These are phyloP conservation scores for Tripterygium wilfordii DNA, from an alignment of 177 flowering plant genomes.

Conservation along the genomic window DNA sequence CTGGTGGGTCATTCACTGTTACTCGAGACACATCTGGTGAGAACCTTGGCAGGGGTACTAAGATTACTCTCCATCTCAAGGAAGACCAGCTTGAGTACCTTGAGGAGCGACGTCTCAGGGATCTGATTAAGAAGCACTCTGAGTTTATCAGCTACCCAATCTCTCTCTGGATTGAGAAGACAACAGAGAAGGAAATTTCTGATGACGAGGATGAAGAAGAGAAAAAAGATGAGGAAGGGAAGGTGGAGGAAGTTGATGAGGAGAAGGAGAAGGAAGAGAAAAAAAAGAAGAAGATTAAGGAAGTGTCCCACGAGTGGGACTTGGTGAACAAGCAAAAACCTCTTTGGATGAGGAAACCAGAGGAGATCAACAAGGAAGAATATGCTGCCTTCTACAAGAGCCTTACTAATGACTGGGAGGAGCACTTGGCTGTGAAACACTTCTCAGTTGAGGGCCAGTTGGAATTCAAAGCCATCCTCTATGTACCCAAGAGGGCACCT, in stretches of 20 bases:
- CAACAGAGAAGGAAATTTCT: slow-evolving; percentile 66
- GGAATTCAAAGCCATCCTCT: too few species aligned
- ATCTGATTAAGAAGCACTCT: slow-evolving; percentile 73
- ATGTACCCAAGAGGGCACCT: slow-evolving; percentile 43
- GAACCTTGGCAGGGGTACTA: slow-evolving; percentile 54
- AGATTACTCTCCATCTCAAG: slow-evolving; percentile 49
- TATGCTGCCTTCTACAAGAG: slow-evolving; percentile 72
- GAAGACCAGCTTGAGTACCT: slow-evolving; percentile 62
- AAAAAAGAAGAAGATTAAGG: slow-evolving; percentile 76
- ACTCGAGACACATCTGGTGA: slow-evolving; percentile 55
- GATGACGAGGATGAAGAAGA: slow-evolving; percentile 77
- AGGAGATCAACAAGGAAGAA: slow-evolving; percentile 66
- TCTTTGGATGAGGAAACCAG: slow-evolving; percentile 77
- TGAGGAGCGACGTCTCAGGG: slow-evolving; percentile 53
- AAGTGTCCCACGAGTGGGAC: slow-evolving; percentile 65
- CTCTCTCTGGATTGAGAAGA: slow-evolving; percentile 73
- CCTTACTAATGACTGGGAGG: slow-evolving; percentile 82
- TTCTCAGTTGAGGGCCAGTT: slow-evolving; percentile 71
- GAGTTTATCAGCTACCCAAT: slow-evolving; percentile 83
- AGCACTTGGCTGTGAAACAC: slow-evolving; percentile 66
- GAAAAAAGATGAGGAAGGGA: slow-evolving; percentile 60
- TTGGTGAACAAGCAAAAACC: slow-evolving; percentile 76
- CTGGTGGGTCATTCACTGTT: slow-evolving; percentile 61
- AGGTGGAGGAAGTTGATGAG: slow-evolving; percentile 59
- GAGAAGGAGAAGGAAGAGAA: slow-evolving; percentile 61